A percentile compares a stretch with the other conserved stretches of the same genome.
phyloP scores from a whole-genome alignment of 169 alveolate genomes.

The Amoebophrya sp. region DNA sequence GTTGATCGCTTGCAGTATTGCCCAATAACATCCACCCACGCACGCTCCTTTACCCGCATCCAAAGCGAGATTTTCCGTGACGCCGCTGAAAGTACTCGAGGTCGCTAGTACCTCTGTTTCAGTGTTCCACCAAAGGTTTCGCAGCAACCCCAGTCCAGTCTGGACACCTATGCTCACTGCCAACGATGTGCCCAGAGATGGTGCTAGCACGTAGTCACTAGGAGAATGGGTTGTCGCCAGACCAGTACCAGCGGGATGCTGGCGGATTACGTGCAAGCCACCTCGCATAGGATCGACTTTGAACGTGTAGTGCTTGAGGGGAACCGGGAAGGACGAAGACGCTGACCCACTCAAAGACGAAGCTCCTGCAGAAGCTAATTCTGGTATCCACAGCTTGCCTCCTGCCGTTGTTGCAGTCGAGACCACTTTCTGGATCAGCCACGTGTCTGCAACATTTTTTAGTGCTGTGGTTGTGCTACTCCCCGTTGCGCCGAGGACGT shows the following conservation, averaged over 20 bases:
- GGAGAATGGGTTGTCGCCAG: background rate
- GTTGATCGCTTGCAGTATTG: background rate
- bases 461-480: background rate
- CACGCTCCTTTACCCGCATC: background rate
- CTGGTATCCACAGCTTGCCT: background rate
- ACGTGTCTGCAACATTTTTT: background rate
- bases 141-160: background rate
- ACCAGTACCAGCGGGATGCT: background rate
- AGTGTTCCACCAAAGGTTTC: background rate
- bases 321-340: no score
- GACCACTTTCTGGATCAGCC: background rate
- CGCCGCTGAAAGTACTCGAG: no score
- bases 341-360: no score
- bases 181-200: background rate
- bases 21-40: background rate
- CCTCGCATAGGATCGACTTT: background rate
- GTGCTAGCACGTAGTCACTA: background rate
- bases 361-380: no score
- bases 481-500: background rate
- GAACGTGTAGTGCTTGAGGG: constrained; percentile 19
- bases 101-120: no score
- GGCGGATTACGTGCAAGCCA: constrained; percentile 11
- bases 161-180: background rate
- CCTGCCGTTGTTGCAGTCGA: background rate
- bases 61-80: background rate